Evolutionary conservation across 1,139 yeast genomes (phyloP), one percentile per base, ranked within the genome.

Genomic region (Saccharomyces hybrid): DNA sequence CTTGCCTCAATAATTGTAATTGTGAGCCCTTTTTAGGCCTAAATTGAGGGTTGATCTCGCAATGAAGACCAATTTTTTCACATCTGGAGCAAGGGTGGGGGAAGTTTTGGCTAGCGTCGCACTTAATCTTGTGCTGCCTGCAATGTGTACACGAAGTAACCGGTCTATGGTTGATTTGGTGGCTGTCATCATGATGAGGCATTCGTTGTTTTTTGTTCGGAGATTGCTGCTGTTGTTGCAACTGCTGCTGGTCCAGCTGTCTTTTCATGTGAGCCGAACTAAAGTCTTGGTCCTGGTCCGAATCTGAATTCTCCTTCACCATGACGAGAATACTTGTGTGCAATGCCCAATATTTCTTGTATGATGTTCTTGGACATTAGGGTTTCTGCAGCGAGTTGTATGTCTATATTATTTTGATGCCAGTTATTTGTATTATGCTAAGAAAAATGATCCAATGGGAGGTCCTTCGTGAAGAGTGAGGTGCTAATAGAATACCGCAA

Each of bases 141-240:
- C 98, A 90, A 65, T 89, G 95, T 0, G 96, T 88, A 67, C 98
- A 90, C 2, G 96, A 86, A 0, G 96, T 87, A 1, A 90, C 95
- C 0, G 96, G 96, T 53, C 96, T 74, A 64, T 85, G 91, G 1
- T 82, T 82, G 0, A 79, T 75, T 27, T 38, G 44, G 6, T 38
- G 44, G 5, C 44, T 27, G 26, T 20, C 42, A 50, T 32, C 38
- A 9, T 51, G 53, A 28, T 44, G 32, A 38, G 44, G 11, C 6
- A 38, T 38, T 38, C 44, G 44, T 38, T 38, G 44, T 9, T 38
- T 38, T 11, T 38, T 38, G 25, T 38, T 38, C 6, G 44, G 25
- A 38, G 11, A 16, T 20, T 20, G 23, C 20, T 38, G 44, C 20
- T 34, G 41, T 20, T 34, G 41, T 34, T 34, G 41, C 20, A 34